These are phyloP conservation scores for Ceriops tagal DNA, from an alignment of 345 rosid genomes.

Conservation along the genomic window DNA sequence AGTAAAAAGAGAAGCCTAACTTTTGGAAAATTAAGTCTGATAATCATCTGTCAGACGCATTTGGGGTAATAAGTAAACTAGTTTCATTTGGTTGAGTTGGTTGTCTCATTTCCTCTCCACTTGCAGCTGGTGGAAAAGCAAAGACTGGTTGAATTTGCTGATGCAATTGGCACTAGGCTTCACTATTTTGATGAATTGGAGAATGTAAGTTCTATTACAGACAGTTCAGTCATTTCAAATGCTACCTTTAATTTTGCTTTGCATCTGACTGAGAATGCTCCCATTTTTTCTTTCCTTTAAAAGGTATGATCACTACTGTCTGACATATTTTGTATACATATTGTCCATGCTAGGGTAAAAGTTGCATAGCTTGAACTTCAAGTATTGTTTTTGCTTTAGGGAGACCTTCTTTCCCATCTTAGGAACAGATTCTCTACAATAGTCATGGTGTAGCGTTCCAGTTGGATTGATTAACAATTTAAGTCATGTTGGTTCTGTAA, in stretches of 20 bases:
- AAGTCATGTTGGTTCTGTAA: too few species aligned
- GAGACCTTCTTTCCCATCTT: too few species aligned
- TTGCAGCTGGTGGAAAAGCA: slow-evolving; percentile 82
- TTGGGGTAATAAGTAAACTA: neutral
- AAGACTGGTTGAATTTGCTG: slow-evolving; percentile 83
- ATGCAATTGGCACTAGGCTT: slow-evolving; percentile 91
- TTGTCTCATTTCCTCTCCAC: slow-evolving; percentile 16
- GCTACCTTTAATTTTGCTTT: slow-evolving; percentile 7
- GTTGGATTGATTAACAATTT: too few species aligned
- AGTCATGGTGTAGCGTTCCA: too few species aligned
- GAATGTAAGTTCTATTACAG: slow-evolving; percentile 74
- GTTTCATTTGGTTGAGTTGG: slow-evolving; percentile 5
- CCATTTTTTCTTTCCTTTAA: too few species aligned
- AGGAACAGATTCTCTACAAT: too few species aligned
- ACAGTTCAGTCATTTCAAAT: slow-evolving; percentile 16
- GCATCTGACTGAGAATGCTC: neutral
- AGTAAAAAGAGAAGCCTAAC: too few species aligned
- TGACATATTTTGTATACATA: too few species aligned
- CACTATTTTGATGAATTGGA: slow-evolving; percentile 98
- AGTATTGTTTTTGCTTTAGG: too few species aligned
- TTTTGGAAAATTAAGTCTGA: neutral
- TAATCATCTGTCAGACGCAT: neutral
- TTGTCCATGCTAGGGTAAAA: too few species aligned
- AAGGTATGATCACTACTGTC: too few species aligned
- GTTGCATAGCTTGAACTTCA: too few species aligned